Base-by-base conservation (phyloP, 306 rosid genomes). In the Boehmeria nivea region DNA sequence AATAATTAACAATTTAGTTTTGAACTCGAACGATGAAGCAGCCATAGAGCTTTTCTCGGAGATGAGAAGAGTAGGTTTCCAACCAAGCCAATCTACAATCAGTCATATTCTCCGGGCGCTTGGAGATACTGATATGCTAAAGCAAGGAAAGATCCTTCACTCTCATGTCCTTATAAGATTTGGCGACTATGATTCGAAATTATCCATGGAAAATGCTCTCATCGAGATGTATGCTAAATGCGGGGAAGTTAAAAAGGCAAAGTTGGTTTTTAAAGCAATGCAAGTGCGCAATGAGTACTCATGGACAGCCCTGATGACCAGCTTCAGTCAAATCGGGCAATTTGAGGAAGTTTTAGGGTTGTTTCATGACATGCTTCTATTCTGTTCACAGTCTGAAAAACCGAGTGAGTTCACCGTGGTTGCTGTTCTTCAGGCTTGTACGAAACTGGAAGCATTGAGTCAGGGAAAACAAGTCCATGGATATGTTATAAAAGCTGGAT, bases 191-290 rank as follows among this genome's bases (percentile, higher is more conserved):
- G 74, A 71, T 52, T 51, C 64, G 43, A 57, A 60, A 43, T 66
- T 76, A 50, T 65, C 57, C 21, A 31, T 55, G 21, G 74, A 71
- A 56, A 76, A 71, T 62, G 69, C 66, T 66, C 77, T 76, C 46
- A 52, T 76, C 16, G 81, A 66, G 53, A 76, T 76, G 81, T 71
- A 76, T 43, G 63, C 63, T 52, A 67, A 53, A 54, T 67, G 73
- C 56, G 56, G 74, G 64, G 71, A 33, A 21, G 52, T 62, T 39
- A 51, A 62, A 23, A 50, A 76, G 43, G 74, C 71, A 58, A 62
- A 62, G 33, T 34, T 31, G 61, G 58, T 66, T 61, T 76, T 76
- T 20, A 5, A 62, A 31, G 67, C n/a, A 52, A 76, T 75, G 74
- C 39, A 44, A 48, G 43, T 23, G 31, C 53, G 11, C 18, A 76